These are phyloP conservation scores for Epichloe amarillans DNA, from an alignment of 2,329 filamentous ascomycete genomes.

Conservation along the genomic window DNA sequence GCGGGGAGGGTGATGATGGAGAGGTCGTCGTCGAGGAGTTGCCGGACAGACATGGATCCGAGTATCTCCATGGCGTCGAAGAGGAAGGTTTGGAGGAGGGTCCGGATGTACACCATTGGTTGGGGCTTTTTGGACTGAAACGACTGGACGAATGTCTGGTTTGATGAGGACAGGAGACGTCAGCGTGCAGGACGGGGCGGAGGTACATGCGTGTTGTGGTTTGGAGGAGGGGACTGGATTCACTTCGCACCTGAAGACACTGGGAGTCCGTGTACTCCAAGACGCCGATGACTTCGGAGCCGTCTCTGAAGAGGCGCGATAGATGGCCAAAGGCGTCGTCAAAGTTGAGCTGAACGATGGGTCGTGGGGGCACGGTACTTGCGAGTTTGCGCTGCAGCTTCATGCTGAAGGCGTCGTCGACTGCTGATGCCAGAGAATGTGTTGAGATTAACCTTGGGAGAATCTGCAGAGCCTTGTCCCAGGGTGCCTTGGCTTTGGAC, in stretches of 20 bases:
- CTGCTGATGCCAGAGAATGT: constrained; percentile 46
- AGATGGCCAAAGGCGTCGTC: constrained; percentile 60
- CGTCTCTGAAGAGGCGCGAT: constrained; percentile 57
- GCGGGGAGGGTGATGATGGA: constrained; percentile 60
- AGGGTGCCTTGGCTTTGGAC: constrained; percentile 34
- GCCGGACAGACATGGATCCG: constrained; percentile 53
- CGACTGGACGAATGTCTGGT: constrained; percentile 55
- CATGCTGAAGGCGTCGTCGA: constrained; percentile 72
- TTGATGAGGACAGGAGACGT: neutral
- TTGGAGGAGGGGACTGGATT: neutral
- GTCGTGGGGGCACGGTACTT: constrained; percentile 84
- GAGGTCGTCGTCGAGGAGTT: constrained; percentile 74
- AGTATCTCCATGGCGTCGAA: constrained; percentile 60
- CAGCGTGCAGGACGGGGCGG: neutral
- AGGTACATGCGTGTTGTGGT: neutral
- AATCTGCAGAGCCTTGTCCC: constrained; percentile 35
- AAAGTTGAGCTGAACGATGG: constrained; percentile 67
- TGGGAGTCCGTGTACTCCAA: constrained; percentile 55
- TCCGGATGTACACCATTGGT: constrained; percentile 71
- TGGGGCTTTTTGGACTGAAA: constrained; percentile 72
- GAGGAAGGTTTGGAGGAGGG: constrained; percentile 62
- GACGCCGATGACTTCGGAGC: constrained; percentile 52
- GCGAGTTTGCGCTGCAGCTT: constrained; percentile 87
- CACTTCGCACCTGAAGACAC: constrained; percentile 48
- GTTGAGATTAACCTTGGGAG: constrained; percentile 46